These are phyloP conservation scores for Phyllosticta citriasiana DNA, from an alignment of 2,329 filamentous ascomycete genomes.

Conservation along the genomic window DNA sequence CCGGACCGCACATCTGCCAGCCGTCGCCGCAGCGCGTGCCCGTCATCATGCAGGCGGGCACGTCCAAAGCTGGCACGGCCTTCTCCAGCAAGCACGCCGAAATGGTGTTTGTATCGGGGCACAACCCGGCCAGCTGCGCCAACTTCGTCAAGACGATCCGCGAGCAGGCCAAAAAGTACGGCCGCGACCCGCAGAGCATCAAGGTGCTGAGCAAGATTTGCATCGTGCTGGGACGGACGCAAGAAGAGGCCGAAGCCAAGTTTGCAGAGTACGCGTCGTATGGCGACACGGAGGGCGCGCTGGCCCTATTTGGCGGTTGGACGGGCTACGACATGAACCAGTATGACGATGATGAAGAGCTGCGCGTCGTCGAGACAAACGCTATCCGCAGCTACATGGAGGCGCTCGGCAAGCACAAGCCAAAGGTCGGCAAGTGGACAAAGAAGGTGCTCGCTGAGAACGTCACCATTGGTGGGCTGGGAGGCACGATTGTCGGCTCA, in stretches of 20 bases:
- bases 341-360: conserved; percentile 54
- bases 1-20: conserved; percentile 56
- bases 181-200: conserved; percentile 50
- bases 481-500: conserved; percentile 55
- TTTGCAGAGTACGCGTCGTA: conserved; percentile 51
- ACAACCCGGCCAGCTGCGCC: conserved; percentile 51
- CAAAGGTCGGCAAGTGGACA: conserved; percentile 52
- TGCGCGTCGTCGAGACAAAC: conserved; percentile 22
- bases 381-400: conserved; percentile 10
- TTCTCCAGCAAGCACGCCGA: conserved; percentile 64
- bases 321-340: conserved; percentile 55
- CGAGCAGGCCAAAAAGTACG: conserved; percentile 41
- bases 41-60: conserved; percentile 60
- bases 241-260: conserved; percentile 57
- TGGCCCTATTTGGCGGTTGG: conserved; percentile 66
- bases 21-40: conserved; percentile 60
- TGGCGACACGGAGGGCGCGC: conserved; percentile 54
- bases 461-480: conserved; percentile 57
- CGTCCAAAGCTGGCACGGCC: conserved; percentile 52
- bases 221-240: conserved; percentile 53
- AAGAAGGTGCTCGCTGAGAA: conserved; percentile 60
- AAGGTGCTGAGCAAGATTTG: conserved; percentile 60
- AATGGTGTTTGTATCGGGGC: conserved; percentile 58
- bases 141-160: conserved; percentile 56
- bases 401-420: conserved; percentile 16